Base-by-base conservation (phyloP, 2,329 filamentous ascomycete genomes). In the Epichloe glyceriae region DNA sequence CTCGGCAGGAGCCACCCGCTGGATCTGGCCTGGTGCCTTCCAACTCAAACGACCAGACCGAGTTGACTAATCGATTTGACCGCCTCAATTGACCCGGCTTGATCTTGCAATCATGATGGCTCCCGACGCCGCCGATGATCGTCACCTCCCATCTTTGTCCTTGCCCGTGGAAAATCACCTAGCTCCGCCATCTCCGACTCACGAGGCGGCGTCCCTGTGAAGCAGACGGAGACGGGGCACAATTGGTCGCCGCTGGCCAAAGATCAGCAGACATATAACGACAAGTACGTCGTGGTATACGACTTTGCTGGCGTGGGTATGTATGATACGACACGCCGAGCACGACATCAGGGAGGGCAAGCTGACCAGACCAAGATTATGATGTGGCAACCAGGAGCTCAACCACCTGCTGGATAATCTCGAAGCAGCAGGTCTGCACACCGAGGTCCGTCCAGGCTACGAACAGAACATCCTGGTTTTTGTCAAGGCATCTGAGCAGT, bases 371-470 rank as follows among this genome's bases (percentile, higher is more conserved):
- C 20, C 0, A 35, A 70, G 68, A 69, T 19, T 59, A 59, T 22
- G 62, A 69, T 39, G 58, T 55, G 4, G 67, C 68, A 1, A 51
- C 58, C 43, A 55, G 64, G 65, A 70, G 44, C 63, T 70, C 48
- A 61, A 57, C n/a, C 53, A 54, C 4, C 72, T 88, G 3, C 69
- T 85, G 33, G 66, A 75, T 30, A 75, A 79, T 39, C 67, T 88
- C 35, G 73, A 79, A 11, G 72, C 73, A 39, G 79, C 82, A 33
- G 83, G 84, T 10, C 70, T 88, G 51, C 75, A 83, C 50, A 83
- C 80, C 0, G 83, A 88, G 65, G 82, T 86, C n/a, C 76, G 85
- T 55, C 79, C 81, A 54, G 85, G 84, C 19, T 78, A 81, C 52
- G 78, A 80, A n/a, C 72, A 80, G 55, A 81, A 82, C 1, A 69